Evolutionary conservation across 805 yeast genomes (phyloP).

Genomic region (Wickerhamiella azyma): DNA sequence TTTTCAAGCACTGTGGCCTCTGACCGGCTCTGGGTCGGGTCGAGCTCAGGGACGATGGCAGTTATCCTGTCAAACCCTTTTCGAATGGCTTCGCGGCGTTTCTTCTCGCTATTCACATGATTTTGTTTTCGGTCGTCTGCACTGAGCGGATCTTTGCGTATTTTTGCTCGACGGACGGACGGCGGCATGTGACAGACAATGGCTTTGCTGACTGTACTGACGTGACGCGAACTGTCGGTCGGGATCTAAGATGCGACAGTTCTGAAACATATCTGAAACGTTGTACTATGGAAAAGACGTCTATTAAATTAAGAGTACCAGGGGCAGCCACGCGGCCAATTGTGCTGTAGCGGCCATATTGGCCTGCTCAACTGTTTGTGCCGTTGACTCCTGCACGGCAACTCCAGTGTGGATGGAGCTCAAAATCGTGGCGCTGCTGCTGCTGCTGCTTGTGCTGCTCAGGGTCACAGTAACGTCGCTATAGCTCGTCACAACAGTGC

Average conservation of each 20-base stretch:
- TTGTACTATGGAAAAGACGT: not conserved
- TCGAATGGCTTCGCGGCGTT: conserved; percentile 72
- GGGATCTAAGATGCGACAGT: not conserved
- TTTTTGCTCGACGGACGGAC: not conserved
- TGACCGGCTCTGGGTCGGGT: conserved; percentile 59
- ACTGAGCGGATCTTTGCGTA: conserved; percentile 2
- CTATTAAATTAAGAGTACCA: not conserved
- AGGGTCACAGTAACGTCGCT: no score
- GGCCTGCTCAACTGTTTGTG: not conserved
- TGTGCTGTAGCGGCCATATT: not conserved
- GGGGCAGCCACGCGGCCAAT: not conserved
- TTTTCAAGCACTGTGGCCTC: conserved; percentile 64
- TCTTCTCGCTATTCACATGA: conserved; percentile 77
- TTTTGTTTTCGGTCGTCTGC: conserved; percentile 26
- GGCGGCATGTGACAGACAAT: conserved; percentile 9
- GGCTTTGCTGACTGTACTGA: not conserved
- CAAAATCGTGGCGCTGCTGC: not conserved
- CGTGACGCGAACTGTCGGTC: not conserved
- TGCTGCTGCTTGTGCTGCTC: no score
- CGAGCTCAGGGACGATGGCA: conserved; percentile 57
- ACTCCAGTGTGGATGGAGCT: not conserved
- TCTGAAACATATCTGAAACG: not conserved
- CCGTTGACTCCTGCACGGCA: not conserved
- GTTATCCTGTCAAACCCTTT: conserved; percentile 69
- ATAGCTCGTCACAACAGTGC: no score